phyloP scores from a whole-genome alignment of 2,329 filamentous ascomycete genomes.

The Fusarium camptoceras region DNA sequence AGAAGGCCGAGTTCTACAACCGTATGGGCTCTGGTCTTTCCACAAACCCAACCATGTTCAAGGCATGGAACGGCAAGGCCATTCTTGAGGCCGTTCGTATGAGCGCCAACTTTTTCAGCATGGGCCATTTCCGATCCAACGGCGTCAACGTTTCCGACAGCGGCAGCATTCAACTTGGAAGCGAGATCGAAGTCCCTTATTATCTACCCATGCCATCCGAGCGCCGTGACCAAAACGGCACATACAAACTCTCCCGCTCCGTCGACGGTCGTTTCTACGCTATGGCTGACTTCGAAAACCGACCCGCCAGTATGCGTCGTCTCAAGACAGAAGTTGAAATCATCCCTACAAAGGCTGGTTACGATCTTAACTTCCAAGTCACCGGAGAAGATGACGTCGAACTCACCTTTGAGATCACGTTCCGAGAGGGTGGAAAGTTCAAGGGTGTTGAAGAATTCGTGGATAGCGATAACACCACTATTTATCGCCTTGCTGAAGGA shows the following conservation, averaged over 20 bases:
- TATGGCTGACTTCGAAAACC: conserved; percentile 23
- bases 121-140: conserved; percentile 33
- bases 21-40: conserved; percentile 30
- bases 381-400: conserved; percentile 27
- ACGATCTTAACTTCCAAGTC: conserved; percentile 18
- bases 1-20: conserved; percentile 30
- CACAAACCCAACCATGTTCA: conserved; percentile 33
- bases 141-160: conserved; percentile 3
- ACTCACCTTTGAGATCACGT: conserved; percentile 23
- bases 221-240: conserved; percentile 6
- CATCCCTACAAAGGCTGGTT: conserved; percentile 2
- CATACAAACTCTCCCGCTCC: conserved; percentile 10
- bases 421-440: conserved; percentile 22
- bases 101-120: conserved; percentile 30
- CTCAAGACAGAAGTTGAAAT: conserved; percentile 23
- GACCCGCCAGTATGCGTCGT: conserved; percentile 10
- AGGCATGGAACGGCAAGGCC: conserved; percentile 33
- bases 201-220: conserved; percentile 19
- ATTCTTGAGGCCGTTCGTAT: conserved; percentile 22
- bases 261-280: conserved; percentile 22
- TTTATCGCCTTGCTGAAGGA: conserved; percentile 5
- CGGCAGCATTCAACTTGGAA: not conserved
- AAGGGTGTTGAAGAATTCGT: conserved; percentile 11
- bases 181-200: conserved; percentile 19
- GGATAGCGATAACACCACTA: conserved; percentile 13